These are phyloP conservation scores for Beverwykella pulmonaria DNA, from an alignment of 495 filamentous ascomycete species.

Conservation along the genomic window DNA sequence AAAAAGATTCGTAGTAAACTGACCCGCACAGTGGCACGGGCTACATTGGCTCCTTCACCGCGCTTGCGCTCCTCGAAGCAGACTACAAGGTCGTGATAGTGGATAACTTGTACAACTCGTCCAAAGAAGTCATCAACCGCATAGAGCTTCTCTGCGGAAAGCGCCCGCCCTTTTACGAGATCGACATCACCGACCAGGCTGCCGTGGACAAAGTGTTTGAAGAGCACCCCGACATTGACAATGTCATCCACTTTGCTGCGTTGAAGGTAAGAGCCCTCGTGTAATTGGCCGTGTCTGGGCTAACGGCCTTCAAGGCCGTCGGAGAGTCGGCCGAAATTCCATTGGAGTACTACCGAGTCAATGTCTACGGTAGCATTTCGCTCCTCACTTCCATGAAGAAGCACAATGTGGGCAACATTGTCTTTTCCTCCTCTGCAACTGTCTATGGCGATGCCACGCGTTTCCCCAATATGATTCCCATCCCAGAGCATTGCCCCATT, in stretches of 20 bases:
- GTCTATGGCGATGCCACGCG: conserved; percentile 98
- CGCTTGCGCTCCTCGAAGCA: conserved; percentile 85
- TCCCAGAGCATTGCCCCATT: conserved; percentile 93
- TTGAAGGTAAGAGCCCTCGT: conserved; percentile 70
- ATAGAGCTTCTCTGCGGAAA: conserved; percentile 92
- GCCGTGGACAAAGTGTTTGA: conserved; percentile 85
- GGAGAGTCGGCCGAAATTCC: conserved; percentile 95
- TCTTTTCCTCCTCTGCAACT: conserved; percentile 95
- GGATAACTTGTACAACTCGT: conserved; percentile 96
- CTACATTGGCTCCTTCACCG: conserved; percentile 98
- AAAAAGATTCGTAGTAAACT: neutral
- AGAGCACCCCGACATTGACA: conserved; percentile 90
- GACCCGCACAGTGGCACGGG: conserved; percentile 75
- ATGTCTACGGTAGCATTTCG: conserved; percentile 89
- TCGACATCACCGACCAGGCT: conserved; percentile 83
- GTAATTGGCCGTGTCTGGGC: neutral
- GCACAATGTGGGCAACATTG: conserved; percentile 91
- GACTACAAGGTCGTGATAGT: conserved; percentile 95
- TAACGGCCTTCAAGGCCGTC: conserved; percentile 66
- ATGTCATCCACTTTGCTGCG: conserved; percentile 97
- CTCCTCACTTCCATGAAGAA: conserved; percentile 85
- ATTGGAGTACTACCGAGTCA: conserved; percentile 95
- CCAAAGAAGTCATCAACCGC: conserved; percentile 81
- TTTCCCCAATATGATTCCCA: conserved; percentile 97
- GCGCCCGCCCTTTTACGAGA: conserved; percentile 79